These are phyloP conservation scores for Aspergillus luchuensis DNA, from an alignment of 2,329 filamentous ascomycete genomes.

Conservation along the genomic window DNA sequence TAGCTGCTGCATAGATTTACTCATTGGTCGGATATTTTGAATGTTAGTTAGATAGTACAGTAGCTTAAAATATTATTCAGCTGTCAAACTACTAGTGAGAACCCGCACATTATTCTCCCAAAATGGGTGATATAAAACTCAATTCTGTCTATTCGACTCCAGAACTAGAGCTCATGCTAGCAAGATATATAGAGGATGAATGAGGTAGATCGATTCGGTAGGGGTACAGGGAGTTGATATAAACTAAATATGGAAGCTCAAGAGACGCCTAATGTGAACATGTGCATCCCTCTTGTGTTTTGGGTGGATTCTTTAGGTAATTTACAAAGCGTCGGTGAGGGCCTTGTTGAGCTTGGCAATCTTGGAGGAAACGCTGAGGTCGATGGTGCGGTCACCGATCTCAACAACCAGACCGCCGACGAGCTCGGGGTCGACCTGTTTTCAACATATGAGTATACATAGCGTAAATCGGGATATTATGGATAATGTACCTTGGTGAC, in stretches of 20 bases:
- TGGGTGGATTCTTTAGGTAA: conserved; percentile 22
- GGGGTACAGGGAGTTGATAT: background rate
- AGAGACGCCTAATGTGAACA: background rate
- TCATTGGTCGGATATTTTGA: too few relatives aligned
- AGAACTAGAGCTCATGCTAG: conserved; percentile 17
- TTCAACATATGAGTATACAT: background rate
- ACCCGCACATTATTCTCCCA: too few relatives aligned
- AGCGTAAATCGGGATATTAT: background rate
- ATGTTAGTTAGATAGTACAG: too few relatives aligned
- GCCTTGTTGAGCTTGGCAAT: conserved; percentile 99
- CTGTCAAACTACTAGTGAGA: too few relatives aligned
- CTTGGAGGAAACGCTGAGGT: conserved; percentile 92
- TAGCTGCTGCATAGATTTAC: too few relatives aligned
- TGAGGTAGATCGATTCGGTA: background rate
- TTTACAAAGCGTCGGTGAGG: conserved; percentile 94
- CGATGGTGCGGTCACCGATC: conserved; percentile 96
- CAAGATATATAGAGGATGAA: background rate
- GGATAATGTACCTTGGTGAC: conserved; percentile 71
- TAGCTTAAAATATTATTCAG: too few relatives aligned
- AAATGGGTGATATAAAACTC: conserved; percentile 1
- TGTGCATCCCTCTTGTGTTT: background rate
- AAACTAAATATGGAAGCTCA: conserved; percentile 1
- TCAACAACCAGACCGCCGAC: conserved; percentile 92
- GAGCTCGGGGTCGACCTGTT: conserved; percentile 88
- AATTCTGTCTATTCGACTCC: conserved; percentile 20